phyloP scores from a whole-genome alignment of 169 alveolate genomes.

The Theileria annulata region DNA sequence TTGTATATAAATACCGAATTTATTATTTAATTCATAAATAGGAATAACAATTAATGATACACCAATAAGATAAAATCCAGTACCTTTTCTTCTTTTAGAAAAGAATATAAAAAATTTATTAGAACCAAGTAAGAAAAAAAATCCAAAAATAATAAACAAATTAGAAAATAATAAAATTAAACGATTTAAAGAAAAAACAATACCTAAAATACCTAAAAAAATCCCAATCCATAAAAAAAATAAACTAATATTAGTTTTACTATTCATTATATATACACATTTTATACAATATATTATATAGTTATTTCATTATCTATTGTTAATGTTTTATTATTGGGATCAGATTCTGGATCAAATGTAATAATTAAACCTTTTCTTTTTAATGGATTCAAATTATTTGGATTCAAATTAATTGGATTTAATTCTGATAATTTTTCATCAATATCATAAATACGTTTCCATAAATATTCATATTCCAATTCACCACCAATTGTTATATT shows the following conservation, averaged over 20 bases:
- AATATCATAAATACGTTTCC: constrained; percentile 60
- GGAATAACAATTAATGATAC: constrained; percentile 13
- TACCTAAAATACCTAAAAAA: constrained; percentile 56
- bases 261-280: constrained; percentile 25
- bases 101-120: constrained; percentile 68
- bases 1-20: constrained; percentile 6
- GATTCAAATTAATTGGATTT: no score
- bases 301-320: constrained; percentile 1
- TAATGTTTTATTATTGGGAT: constrained; percentile 8
- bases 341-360: constrained; percentile 50
- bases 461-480: constrained; percentile 59
- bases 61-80: constrained; percentile 60
- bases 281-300: background rate
- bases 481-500: constrained; percentile 40
- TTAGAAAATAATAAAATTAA: constrained; percentile 66
- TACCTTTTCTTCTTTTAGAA: constrained; percentile 64
- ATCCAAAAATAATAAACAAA: constrained; percentile 64
- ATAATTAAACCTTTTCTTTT: constrained; percentile 59
- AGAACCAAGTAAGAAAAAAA: constrained; percentile 69
- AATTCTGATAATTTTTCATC: constrained; percentile 40
- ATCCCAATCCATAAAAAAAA: constrained; percentile 58
- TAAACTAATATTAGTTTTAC: constrained; percentile 56
- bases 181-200: constrained; percentile 64
- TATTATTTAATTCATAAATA: background rate
- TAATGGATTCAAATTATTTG: no score